Base-by-base conservation (phyloP, 495 filamentous ascomycete genomes). In the Glarea lozoyensis region DNA sequence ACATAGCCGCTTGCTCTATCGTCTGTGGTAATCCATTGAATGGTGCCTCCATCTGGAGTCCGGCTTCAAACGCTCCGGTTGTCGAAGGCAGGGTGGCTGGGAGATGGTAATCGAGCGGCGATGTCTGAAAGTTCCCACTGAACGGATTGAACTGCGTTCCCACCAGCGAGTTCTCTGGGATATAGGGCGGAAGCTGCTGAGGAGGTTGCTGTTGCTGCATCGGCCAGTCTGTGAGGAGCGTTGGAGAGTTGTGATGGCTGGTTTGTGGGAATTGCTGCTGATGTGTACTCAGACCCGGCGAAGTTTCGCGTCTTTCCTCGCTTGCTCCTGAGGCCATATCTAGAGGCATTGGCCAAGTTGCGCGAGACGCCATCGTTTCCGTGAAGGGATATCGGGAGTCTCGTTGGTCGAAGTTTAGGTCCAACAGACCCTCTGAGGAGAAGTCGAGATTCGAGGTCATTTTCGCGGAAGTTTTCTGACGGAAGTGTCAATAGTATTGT, bases 21-120 rank as follows among this genome's bases (percentile, higher is more conserved):
- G 86, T 69, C 36, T 69, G 68, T 18, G 82, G 72, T 42, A 89
- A 66, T 56, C 78, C 59, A 48, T 45, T 60, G 50, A 70, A 89
- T 2, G 75, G 64, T 29, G 71, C 66, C 38, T 85, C 82, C 58
- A 89, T 65, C n/a, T 70, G 65, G 42, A 88, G 59, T 47, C 72
- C 69, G 24, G 78, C 62, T 46, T 76, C 79, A 48, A 86, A 70
- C 21, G 77, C 64, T 21, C 69, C 73, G 51, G 84, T 78, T n/a
- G 79, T 70, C 12, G 70, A 70, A n/a, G 82, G 66, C n/a, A n/a
- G n/a, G n/a, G n/a, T n/a, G n/a, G n/a, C n/a, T n/a, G n/a, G n/a
- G 43, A 86, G 76, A 41, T 84, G 69, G 60, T 86, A 83, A 19
- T 85, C 75, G 30, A 88, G 72, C 3, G 79, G 74, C 13, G 54